Conservation (phyloP, 2,329 filamentous ascomycete species). For the Talaromyces atroroseus region DNA sequence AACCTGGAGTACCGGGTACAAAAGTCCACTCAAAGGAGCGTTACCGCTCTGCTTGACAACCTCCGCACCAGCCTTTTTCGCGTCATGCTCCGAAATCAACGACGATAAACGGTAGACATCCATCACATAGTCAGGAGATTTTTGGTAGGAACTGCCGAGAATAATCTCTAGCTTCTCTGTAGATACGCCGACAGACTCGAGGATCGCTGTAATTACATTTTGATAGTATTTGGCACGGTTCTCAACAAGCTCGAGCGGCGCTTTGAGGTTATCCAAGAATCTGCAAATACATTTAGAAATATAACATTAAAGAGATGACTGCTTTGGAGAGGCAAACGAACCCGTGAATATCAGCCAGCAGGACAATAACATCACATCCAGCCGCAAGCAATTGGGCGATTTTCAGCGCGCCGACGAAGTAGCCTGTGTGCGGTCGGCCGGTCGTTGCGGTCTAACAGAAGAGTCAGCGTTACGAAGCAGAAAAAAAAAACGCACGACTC, state of each 20-base stretch:
- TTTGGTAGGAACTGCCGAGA: slow-evolving; percentile 76
- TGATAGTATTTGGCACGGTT: slow-evolving; percentile 80
- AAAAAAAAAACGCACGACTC: too few species aligned
- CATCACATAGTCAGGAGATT: slow-evolving; percentile 66
- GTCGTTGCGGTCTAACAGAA: slow-evolving; percentile 63
- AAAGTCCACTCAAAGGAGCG: slow-evolving; percentile 64
- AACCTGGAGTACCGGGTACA: slow-evolving; percentile 84
- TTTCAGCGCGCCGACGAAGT: slow-evolving; percentile 84
- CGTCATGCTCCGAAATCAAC: slow-evolving; percentile 69
- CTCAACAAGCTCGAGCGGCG: slow-evolving; percentile 80
- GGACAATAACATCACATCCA: slow-evolving; percentile 73
- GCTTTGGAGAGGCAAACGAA: too few species aligned
- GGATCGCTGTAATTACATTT: slow-evolving; percentile 65
- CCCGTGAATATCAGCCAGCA: slow-evolving; percentile 62
- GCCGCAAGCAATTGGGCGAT: slow-evolving; percentile 82
- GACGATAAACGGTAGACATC: slow-evolving; percentile 74
- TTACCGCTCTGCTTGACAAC: slow-evolving; percentile 88
- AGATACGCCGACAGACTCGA: slow-evolving; percentile 72
- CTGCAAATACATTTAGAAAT: too few species aligned
- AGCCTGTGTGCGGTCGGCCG: slow-evolving; percentile 81
- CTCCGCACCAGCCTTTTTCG: slow-evolving; percentile 73
- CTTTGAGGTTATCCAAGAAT: slow-evolving; percentile 60
- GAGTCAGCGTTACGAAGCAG: not conserved
- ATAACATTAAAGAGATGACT: too few species aligned
- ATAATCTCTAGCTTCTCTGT: slow-evolving; percentile 78